phyloP scores from a whole-genome alignment of 176 grass and related monocot genomes.

The Phragmites australis region DNA sequence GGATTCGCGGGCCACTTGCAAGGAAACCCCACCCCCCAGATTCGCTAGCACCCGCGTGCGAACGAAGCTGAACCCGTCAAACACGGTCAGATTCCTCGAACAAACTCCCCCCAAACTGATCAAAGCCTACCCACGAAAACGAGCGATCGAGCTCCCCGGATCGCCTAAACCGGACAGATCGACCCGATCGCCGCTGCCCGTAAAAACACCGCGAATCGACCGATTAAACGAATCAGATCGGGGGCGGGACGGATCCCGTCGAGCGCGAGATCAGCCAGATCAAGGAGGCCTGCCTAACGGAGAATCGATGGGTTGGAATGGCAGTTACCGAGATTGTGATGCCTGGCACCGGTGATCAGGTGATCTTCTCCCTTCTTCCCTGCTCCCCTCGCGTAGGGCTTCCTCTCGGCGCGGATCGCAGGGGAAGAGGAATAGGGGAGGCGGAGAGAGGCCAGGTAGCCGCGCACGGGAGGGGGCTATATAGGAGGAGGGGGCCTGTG shows the following conservation, averaged over 20 bases:
- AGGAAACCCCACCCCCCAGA: background rate
- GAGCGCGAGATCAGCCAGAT: background rate
- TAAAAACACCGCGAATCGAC: background rate
- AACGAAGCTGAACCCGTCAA: constrained; percentile 36
- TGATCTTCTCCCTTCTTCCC: constrained; percentile 25
- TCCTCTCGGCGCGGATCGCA: constrained; percentile 14
- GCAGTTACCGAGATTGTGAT: constrained; percentile 39
- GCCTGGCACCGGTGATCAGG: background rate
- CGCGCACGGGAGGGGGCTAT: background rate
- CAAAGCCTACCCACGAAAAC: background rate
- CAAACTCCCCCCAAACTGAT: background rate
- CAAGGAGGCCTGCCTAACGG: background rate
- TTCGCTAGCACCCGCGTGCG: constrained; percentile 16
- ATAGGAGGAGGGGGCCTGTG: background rate
- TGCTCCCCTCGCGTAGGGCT: constrained; percentile 18
- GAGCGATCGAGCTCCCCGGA: background rate
- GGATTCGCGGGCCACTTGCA: background rate
- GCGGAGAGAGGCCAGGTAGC: background rate
- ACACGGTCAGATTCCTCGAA: constrained; percentile 17
- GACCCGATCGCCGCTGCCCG: background rate
- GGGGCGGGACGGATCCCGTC: background rate
- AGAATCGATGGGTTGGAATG: background rate
- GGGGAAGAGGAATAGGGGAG: constrained; percentile 23
- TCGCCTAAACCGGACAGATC: background rate
- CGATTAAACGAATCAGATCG: background rate